These are phyloP conservation scores for Zymoseptoria brevis DNA, from an alignment of 2,329 filamentous ascomycete genomes.

Conservation along the genomic window DNA sequence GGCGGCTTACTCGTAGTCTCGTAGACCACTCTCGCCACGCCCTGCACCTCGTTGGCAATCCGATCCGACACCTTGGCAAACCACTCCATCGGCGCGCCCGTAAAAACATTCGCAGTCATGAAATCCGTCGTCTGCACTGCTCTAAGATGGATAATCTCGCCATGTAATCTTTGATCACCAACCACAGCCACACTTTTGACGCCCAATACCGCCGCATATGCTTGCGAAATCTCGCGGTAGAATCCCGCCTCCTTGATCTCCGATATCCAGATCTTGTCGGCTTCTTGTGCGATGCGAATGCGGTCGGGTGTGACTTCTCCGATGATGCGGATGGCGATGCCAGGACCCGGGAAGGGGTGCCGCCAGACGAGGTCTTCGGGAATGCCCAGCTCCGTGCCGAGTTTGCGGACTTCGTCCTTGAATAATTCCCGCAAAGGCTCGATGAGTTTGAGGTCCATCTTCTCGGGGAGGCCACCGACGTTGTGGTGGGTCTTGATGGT, in stretches of 20 bases:
- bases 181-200: constrained; percentile 60
- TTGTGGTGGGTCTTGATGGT: constrained; percentile 72
- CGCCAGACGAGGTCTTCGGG: constrained; percentile 68
- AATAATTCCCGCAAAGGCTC: constrained; percentile 74
- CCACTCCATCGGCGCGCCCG: constrained; percentile 54
- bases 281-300: constrained; percentile 69
- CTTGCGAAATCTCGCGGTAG: constrained; percentile 64
- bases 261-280: constrained; percentile 69
- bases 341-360: constrained; percentile 69
- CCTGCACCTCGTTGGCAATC: constrained; percentile 69
- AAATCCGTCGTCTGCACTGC: constrained; percentile 60
- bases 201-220: constrained; percentile 60
- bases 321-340: constrained; percentile 70
- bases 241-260: constrained; percentile 65
- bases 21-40: constrained; percentile 63
- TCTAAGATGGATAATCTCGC: constrained; percentile 53
- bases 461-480: constrained; percentile 59
- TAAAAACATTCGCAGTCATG: constrained; percentile 67
- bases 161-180: constrained; percentile 62
- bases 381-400: constrained; percentile 64
- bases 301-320: constrained; percentile 76
- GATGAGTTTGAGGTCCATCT: constrained; percentile 61
- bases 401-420: constrained; percentile 70
- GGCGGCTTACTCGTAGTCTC: constrained; percentile 62
- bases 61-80: constrained; percentile 57